Evolutionary conservation across 257 asterid species (phyloP), one percentile per base, ranked within the genome.

Genomic region (Cinchona pubescens): DNA sequence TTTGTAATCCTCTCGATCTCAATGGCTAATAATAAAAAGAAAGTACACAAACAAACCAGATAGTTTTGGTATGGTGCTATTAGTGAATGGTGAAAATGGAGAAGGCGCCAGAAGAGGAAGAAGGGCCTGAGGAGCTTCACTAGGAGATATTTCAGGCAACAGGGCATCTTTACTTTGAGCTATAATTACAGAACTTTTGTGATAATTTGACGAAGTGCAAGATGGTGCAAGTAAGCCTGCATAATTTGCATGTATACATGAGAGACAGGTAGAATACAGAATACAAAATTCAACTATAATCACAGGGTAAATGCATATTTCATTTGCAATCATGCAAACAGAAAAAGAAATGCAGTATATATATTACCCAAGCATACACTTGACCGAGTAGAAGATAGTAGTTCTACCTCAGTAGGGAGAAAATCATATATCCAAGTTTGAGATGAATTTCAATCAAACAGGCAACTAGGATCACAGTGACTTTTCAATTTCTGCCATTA

Each of bases 101-200:
- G 99, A 95, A 65, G 99, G 99, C 45, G 99, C 99, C 21, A 90
- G 86, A 78, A 92, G 87, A 77, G 99, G 99, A 71, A 92, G 92
- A 78, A 88, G 85, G 38, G 97, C 97, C 85, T 81, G 88, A 69
- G 99, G 96, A 76, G 94, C 75, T 66, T 86, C 82, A 66, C 71
- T 82, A 10, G 96, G 98, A 45, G 96, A 84, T 48, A 55, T 86
- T 76, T 83, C 80, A 0, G 91, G 97, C 71, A 92, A 73, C 82
- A 88, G 90, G n/a, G 45, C 85, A 79, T 88, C 92, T 45, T 85
- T 89, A 69, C 68, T 83, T 82, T 86, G 81, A 34, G 65, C 80
- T 46, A 65, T 76, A 45, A 83, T 61, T 45, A 51, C 72, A 21
- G 85, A 79, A 79, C 80, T 76, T 76, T 76, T 72, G 72, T 81